A percentile compares a stretch with the other conserved stretches of the same genome.
Evolutionary conservation across 495 filamentous ascomycete species (phyloP).

Genomic region (Neurospora discreta): DNA sequence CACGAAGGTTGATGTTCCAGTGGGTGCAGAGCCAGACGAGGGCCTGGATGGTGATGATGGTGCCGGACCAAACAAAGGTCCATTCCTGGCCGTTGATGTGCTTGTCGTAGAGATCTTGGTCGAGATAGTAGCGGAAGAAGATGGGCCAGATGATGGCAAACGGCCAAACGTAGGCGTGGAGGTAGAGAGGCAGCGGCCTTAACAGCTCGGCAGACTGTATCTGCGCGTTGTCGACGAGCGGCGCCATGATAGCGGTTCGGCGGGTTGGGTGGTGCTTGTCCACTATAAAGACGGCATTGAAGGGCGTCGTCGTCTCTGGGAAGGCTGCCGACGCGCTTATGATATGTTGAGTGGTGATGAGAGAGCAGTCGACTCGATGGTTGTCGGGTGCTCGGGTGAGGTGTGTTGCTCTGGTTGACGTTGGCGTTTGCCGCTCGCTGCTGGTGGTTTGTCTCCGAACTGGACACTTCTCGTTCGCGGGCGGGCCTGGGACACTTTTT

Average conservation of each 20-base stretch:
- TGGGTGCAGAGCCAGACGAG: constrained; percentile 92
- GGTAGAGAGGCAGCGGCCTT: constrained; percentile 67
- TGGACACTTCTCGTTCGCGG: neutral
- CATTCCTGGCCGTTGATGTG: constrained; percentile 85
- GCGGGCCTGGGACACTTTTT: neutral
- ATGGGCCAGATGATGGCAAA: constrained; percentile 83
- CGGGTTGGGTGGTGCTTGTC: neutral
- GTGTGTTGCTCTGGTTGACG: neutral
- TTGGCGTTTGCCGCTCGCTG: neutral
- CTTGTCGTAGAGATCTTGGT: constrained; percentile 69
- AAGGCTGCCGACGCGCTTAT: neutral
- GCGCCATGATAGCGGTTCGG: constrained; percentile 26
- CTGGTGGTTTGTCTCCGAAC: neutral
- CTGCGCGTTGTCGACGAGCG: constrained; percentile 82
- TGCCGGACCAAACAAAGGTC: constrained; percentile 89
- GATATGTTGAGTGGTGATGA: neutral
- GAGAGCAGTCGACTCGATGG: neutral
- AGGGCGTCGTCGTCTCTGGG: neutral
- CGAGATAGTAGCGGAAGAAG: constrained; percentile 80
- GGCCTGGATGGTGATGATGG: constrained; percentile 77
- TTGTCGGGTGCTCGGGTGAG: neutral
- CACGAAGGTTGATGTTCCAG: constrained; percentile 85
- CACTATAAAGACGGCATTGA: neutral
- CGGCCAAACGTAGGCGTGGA: constrained; percentile 87
- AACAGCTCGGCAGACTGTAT: constrained; percentile 81